phyloP scores from a whole-genome alignment of 345 rosid species.

The Eucalyptus curtisii region DNA sequence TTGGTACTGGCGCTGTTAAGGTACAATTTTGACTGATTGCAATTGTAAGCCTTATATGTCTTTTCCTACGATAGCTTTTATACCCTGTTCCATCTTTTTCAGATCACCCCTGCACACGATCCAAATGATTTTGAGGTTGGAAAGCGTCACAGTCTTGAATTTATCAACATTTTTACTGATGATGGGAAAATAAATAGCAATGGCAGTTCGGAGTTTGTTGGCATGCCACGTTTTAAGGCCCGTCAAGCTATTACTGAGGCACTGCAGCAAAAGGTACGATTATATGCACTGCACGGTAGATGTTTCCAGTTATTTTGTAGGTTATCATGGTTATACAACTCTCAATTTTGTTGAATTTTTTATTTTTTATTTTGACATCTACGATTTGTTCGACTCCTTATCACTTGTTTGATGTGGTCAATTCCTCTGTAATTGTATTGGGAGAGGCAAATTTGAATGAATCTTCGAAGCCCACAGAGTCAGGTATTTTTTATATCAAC shows the following conservation, averaged over 20 bases:
- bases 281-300: background rate
- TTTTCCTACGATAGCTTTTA: background rate
- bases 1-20: constrained; percentile 99
- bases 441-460: background rate
- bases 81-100: background rate
- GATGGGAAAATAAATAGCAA: constrained; percentile 83
- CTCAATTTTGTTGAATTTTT: background rate
- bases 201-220: constrained; percentile 66
- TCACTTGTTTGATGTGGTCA: background rate
- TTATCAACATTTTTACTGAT: constrained; percentile 80
- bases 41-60: background rate
- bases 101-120: constrained; percentile 99
- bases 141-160: constrained; percentile 72
- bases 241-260: constrained; percentile 81
- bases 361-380: background rate
- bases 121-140: constrained; percentile 95
- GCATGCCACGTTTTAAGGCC: constrained; percentile 87
- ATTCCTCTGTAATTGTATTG: background rate
- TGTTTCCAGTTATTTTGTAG: background rate
- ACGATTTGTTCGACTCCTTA: background rate
- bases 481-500: background rate
- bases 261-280: constrained; percentile 44
- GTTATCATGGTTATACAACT: background rate
- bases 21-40: constrained; percentile 14
- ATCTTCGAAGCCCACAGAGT: background rate